Base-by-base conservation (phyloP, 805 yeast species). In the Schwanniomyces occidentalis region DNA sequence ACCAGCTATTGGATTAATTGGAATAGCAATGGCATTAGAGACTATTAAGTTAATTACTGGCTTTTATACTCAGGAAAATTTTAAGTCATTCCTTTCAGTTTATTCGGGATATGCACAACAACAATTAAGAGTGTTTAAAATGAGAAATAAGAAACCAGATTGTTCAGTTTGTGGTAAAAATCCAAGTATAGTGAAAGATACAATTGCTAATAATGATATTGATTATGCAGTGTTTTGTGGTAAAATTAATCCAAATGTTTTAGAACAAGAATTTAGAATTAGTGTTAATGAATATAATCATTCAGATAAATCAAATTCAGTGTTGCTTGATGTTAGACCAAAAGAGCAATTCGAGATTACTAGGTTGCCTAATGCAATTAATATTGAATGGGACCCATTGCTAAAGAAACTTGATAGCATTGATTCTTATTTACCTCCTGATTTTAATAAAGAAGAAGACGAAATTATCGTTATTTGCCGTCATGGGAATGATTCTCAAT, bases 1-100 rank as follows among this genome's bases (percentile, higher is more conserved):
- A 0, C 95, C 98, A 0, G 93, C 90, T n/a, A 95, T 93, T 36
- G 99, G 99, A 0, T 49, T 88, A 1, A 78, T 91, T 54, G 99
- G 99, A 7, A 69, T 80, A 0, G 71, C 85, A 70, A 91, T 93
- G 85, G 95, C 96, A 0, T 61, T 84, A 14, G 99, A 93, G 51
- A 72, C 95, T 0, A 71, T 95, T 16, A 90, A 91, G 54, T 67
- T 91, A 6, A 50, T 87, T 2, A 68, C 82, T 2, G 80, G 73
- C 0, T 65, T 61, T 23, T 85, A 86, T 47, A 46, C 49, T 5
- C 24, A 36, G 1, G 73, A 71, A 0, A 70, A 63, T 30, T 86
- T 85, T 57, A 58, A 67, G 35, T 95, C 96, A 0, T 83, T 81
- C 49, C 63, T 89, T 35, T 61, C 82, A 13, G 66, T 81, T 46